phyloP scores from a whole-genome alignment of 805 yeast species.

The Peterozyma xylosa region DNA sequence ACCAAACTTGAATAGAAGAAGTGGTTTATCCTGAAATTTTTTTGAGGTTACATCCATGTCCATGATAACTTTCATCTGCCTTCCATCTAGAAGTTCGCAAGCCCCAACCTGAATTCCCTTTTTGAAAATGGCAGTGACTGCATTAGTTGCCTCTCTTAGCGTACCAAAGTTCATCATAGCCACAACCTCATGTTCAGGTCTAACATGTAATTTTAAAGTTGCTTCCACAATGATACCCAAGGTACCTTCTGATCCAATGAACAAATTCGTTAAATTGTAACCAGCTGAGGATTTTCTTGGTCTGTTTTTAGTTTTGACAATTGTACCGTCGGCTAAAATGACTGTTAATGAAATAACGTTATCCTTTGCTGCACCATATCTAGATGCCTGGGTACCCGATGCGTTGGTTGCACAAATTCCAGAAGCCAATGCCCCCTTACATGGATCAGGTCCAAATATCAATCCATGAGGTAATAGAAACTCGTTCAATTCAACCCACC shows the following conservation, averaged over 20 bases:
- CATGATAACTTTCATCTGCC: constrained; percentile 63
- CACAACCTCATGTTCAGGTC: constrained; percentile 59
- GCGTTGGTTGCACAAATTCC: constrained; percentile 77
- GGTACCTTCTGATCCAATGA: constrained; percentile 76
- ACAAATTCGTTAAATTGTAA: constrained; percentile 67
- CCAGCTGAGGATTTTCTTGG: constrained; percentile 80
- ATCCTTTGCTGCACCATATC: constrained; percentile 78
- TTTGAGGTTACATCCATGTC: constrained; percentile 33
- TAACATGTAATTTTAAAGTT: constrained; percentile 60
- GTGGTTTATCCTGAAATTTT: constrained; percentile 22
- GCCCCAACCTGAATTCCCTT: constrained; percentile 66
- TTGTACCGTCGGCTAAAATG: constrained; percentile 74
- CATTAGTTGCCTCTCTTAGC: constrained; percentile 62
- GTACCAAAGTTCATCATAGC: constrained; percentile 63
- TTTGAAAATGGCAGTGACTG: constrained; percentile 55
- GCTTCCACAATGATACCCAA: constrained; percentile 75
- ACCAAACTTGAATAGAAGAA: constrained; percentile 55
- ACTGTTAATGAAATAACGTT: constrained; percentile 62
- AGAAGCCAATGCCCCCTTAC: constrained; percentile 76
- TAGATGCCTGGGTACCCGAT: constrained; percentile 72
- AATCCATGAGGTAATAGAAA: constrained; percentile 39
- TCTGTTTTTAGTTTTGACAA: constrained; percentile 64
- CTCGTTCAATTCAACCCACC: constrained; percentile 66
- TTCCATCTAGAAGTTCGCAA: constrained; percentile 65
- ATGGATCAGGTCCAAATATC: constrained; percentile 71